phyloP scores from a whole-genome alignment of 1,284 basidiomycete species.

The Leucoagaricus sp. region DNA sequence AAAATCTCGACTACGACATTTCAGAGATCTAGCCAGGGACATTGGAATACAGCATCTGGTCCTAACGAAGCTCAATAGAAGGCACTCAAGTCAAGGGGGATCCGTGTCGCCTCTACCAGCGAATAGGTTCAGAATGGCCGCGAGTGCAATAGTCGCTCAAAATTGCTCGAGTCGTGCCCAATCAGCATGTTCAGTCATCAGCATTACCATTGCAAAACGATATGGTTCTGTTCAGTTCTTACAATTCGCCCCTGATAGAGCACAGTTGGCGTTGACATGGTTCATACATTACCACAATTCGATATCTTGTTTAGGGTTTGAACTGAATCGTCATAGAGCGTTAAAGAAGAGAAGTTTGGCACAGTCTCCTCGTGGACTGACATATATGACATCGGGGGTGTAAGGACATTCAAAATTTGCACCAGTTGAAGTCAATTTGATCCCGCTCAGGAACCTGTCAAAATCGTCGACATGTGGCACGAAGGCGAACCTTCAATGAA shows the following conservation, averaged over 20 bases:
- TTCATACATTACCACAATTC: neutral
- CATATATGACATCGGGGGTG: no score
- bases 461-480: constrained; percentile 5
- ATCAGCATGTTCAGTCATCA: neutral
- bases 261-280: constrained; percentile 4
- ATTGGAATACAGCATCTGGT: constrained; percentile 2
- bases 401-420: no score
- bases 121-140: neutral
- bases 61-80: neutral
- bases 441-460: neutral
- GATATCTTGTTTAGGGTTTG: no score
- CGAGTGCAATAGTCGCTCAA: neutral
- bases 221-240: neutral
- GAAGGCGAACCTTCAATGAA: neutral
- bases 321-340: neutral
- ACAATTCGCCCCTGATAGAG: neutral
- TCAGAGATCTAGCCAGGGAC: neutral
- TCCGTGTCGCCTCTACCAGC: neutral
- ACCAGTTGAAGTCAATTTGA: no score
- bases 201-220: constrained; percentile 1
- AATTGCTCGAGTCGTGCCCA: neutral
- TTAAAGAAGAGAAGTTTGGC: constrained; percentile 6
- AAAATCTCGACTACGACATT: neutral
- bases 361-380: neutral
- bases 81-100: neutral